Percentiles rank a stretch among this genome's conserved stretches.
Conservation (phyloP, 305 asterid species). For the Rubia balearica region DNA sequence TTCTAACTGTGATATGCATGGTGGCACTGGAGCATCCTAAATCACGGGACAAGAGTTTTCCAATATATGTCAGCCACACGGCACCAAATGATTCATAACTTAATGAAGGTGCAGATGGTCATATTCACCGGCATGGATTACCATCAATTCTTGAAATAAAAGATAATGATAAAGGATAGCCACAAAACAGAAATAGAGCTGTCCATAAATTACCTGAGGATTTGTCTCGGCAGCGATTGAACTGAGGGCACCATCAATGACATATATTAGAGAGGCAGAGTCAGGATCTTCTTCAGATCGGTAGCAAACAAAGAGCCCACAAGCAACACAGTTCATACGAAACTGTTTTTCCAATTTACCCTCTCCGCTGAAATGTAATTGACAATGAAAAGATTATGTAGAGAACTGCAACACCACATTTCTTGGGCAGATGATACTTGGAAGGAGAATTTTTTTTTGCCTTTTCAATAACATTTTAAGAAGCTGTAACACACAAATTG, state of each 20-base stretch:
- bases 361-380: conserved; percentile 59
- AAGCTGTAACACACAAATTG: neutral
- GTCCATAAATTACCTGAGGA: conserved; percentile 58
- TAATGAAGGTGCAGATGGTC: neutral
- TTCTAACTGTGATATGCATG: conserved; percentile 92
- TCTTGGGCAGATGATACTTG: neutral
- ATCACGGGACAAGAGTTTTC: neutral
- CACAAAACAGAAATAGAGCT: neutral
- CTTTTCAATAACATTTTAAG: neutral
- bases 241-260: conserved; percentile 94
- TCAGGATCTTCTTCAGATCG: conserved; percentile 87
- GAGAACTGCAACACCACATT: neutral
- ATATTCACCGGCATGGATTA: neutral
- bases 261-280: conserved; percentile 71
- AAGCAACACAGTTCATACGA: conserved; percentile 88
- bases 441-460: neutral
- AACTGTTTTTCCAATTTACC: conserved; percentile 91
- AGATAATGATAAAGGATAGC: conserved; percentile 1
- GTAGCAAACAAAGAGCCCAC: conserved; percentile 92
- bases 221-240: conserved; percentile 96
- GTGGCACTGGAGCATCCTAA: conserved; percentile 99
- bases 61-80: neutral
- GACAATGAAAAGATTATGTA: conserved; percentile 5
- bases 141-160: neutral
- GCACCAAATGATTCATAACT: neutral